Evolutionary conservation across 345 rosid genomes (phyloP).

Genomic region (Leavenworthia alabamica): DNA sequence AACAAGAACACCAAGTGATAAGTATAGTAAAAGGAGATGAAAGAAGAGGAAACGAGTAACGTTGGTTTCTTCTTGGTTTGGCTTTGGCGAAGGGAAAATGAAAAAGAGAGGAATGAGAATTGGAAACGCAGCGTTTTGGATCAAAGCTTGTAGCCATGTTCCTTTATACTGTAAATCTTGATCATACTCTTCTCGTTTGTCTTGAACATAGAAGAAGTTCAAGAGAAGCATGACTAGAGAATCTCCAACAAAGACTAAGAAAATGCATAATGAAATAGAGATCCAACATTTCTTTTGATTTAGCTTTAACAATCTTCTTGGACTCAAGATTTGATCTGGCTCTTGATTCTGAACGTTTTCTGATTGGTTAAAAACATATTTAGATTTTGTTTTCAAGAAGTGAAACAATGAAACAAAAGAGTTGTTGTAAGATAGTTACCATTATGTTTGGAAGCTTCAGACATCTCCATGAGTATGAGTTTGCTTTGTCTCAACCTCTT

Average conservation of each 20-base stretch:
- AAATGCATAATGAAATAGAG: constrained; percentile 9
- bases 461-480: constrained; percentile 5
- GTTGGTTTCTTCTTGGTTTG: not conserved
- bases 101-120: constrained; percentile 15
- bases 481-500: not conserved
- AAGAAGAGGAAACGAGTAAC: not conserved
- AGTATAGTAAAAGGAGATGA: constrained; percentile 21
- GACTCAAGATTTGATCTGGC: constrained; percentile 10
- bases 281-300: constrained; percentile 21
- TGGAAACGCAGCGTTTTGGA: constrained; percentile 27
- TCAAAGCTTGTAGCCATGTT: constrained; percentile 22
- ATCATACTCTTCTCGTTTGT: not conserved
- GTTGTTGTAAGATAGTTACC: not conserved
- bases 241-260: constrained; percentile 17
- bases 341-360: constrained; percentile 14
- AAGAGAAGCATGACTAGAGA: no score
- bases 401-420: not conserved
- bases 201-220: no score
- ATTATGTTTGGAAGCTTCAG: constrained; percentile 11
- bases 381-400: not conserved
- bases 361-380: not conserved
- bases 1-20: constrained; percentile 30
- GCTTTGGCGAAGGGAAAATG: constrained; percentile 18
- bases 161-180: constrained; percentile 22
- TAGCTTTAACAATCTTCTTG: constrained; percentile 4